Conservation (phyloP, 1,139 yeast species). For the Suhomyces atakaporum region DNA sequence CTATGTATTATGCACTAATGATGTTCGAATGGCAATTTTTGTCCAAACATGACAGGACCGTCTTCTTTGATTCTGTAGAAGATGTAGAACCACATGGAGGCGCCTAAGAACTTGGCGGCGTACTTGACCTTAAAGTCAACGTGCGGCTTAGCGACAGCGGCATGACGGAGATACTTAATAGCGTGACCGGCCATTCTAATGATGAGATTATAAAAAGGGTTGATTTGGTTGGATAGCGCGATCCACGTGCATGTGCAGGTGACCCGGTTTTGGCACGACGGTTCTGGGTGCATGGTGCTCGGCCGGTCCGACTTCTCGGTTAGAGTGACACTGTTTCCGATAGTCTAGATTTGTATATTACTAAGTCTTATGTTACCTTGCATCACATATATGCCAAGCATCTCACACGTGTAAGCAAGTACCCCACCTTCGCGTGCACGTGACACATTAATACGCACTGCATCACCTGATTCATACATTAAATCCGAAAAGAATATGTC, state of each 20-base stretch:
- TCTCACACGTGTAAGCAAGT: too few relatives aligned
- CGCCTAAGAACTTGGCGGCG: constrained; percentile 69
- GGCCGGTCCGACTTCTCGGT: too few relatives aligned
- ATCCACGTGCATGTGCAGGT: constrained; percentile 8
- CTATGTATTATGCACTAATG: constrained; percentile 18
- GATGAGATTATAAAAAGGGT: constrained; percentile 7
- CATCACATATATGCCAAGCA: too few relatives aligned
- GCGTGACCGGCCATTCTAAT: constrained; percentile 43
- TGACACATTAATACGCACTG: neutral
- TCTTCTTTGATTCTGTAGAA: constrained; percentile 77
- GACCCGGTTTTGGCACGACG: constrained; percentile 6
- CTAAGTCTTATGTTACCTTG: too few relatives aligned
- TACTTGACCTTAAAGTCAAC: constrained; percentile 56
- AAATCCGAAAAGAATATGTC: neutral
- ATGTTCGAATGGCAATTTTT: constrained; percentile 46
- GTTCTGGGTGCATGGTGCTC: neutral
- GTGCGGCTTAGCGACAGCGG: constrained; percentile 55
- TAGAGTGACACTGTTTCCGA: too few relatives aligned
- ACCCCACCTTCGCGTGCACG: neutral
- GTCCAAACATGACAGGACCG: constrained; percentile 59
- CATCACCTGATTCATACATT: neutral
- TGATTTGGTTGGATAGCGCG: constrained; percentile 16
- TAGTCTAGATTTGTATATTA: too few relatives aligned
- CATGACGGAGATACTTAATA: constrained; percentile 54
- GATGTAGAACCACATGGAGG: constrained; percentile 87